A percentile compares a stretch with the other conserved stretches of the same genome.
phyloP scores from a whole-genome alignment of 768 basidiomycete genomes.

The Suillus variegatus region DNA sequence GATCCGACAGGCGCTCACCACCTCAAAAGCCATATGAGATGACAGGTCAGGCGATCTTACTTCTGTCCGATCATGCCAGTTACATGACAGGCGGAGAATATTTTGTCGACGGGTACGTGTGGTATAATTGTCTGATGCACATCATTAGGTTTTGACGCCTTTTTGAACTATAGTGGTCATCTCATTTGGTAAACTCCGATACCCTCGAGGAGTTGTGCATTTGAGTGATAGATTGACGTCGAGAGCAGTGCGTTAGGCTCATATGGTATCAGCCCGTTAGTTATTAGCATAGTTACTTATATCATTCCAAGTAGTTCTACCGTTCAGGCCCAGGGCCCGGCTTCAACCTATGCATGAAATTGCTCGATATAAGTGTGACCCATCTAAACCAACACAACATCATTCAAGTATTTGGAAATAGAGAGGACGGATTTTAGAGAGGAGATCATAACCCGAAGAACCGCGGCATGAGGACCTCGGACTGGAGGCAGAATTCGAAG shows the following conservation, averaged over 20 bases:
- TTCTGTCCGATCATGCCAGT: slow-evolving; percentile 51
- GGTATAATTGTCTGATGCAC: not conserved
- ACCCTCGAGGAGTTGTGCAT: not conserved
- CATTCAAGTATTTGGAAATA: too few species aligned
- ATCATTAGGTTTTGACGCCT: not conserved
- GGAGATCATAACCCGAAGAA: not conserved
- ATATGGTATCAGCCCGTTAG: too few species aligned
- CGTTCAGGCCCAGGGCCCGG: too few species aligned
- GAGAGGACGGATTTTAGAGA: not conserved
- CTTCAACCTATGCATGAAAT: too few species aligned
- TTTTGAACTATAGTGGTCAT: slow-evolving; percentile 22
- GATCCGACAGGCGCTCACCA: not conserved
- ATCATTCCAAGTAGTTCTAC: too few species aligned
- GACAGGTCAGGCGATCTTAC: slow-evolving; percentile 51
- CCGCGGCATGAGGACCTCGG: not conserved
- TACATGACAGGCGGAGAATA: slow-evolving; percentile 65
- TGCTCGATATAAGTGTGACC: too few species aligned
- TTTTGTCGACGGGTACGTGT: slow-evolving; percentile 56
- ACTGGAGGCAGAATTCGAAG: not conserved
- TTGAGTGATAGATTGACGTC: too few species aligned
- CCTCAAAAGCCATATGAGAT: slow-evolving; percentile 53
- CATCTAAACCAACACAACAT: too few species aligned
- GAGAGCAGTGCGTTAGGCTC: too few species aligned
- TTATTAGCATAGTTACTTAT: too few species aligned
- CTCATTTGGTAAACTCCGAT: slow-evolving; percentile 27